Percentiles rank a stretch among this genome's conserved stretches.
These are phyloP conservation scores for Sugiyamaella pinicola DNA, from an alignment of 1,139 yeast genomes.

Conservation along the genomic window DNA sequence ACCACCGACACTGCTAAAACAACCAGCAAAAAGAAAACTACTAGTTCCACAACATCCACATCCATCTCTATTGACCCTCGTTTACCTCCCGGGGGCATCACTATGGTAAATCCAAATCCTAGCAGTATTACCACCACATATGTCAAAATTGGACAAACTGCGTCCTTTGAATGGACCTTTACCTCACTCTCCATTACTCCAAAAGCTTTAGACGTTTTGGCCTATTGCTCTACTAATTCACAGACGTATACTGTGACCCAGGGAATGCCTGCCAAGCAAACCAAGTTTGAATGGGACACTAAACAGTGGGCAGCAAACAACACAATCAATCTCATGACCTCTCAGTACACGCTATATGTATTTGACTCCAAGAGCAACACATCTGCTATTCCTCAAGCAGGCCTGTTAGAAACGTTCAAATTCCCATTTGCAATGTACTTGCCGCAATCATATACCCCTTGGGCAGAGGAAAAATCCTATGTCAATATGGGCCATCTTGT, in stretches of 20 bases:
- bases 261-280: slow-evolving; percentile 40
- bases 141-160: slow-evolving; percentile 44
- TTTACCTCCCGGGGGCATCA: slow-evolving; percentile 44
- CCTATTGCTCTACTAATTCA: slow-evolving; percentile 43
- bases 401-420: slow-evolving; percentile 40
- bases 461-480: slow-evolving; percentile 35
- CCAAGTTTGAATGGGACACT: slow-evolving; percentile 46
- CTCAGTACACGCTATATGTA: slow-evolving; percentile 43
- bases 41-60: slow-evolving; percentile 9
- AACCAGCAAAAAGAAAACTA: slow-evolving; percentile 5
- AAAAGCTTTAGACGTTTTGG: slow-evolving; percentile 43
- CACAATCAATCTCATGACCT: slow-evolving; percentile 37
- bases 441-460: slow-evolving; percentile 43
- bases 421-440: slow-evolving; percentile 43
- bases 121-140: slow-evolving; percentile 41
- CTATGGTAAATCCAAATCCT: slow-evolving; percentile 41
- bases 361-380: slow-evolving; percentile 41
- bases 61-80: slow-evolving; percentile 40
- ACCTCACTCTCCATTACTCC: slow-evolving; percentile 45
- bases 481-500: slow-evolving; percentile 26
- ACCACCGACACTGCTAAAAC: neutral
- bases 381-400: slow-evolving; percentile 40
- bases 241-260: slow-evolving; percentile 44
- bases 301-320: slow-evolving; percentile 36
- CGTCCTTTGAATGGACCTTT: slow-evolving; percentile 47